Evolutionary conservation across 306 rosid genomes (phyloP), one percentile per base, ranked within the genome.

Genomic region (Morella rubra): DNA sequence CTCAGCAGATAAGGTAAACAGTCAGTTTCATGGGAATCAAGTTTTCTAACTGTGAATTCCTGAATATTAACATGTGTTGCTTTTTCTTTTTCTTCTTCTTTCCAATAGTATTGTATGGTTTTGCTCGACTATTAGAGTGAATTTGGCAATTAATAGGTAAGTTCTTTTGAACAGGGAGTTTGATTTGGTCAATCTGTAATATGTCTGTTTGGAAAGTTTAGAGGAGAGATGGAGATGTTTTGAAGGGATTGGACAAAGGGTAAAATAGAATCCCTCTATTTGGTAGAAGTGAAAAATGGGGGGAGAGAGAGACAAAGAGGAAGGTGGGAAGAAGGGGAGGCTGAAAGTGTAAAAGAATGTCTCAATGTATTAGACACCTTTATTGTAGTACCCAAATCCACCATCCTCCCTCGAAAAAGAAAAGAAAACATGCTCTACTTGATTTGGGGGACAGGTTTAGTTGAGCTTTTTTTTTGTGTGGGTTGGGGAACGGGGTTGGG

Each of bases 1-100:
- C 83, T 96, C 99, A 61, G 91, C 94, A 68, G 99, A 96, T 76
- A 96, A 92, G 97, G 99, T 92, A 80, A 71, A 54, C 37, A 72
- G 40, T 70, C 50, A 41, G 80, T 69, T 62, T 45, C 81, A 11
- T 59, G 67, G 47, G 20, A 9, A 41, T 75, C 42, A 32, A 6
- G 32, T 76, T 80, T 73, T 16, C 1, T 44, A 8, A 1, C 55
- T 22, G 41, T 55, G 61, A 73, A 8, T 65, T 32, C 45, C 20
- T 20, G 59, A 47, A 47, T 42, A 8, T 66, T 66, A 27, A 42
- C 4, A 42, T 65, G 15, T 6, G 42, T n/a, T 15, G 37, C 14
- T 7, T 20, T 68, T 68, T 51, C 12, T 8, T 10, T 32, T 32
- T 32, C 37, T 61, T 32, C 13, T 16, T 15, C 11, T 66, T 44